Evolutionary conservation across 2,329 filamentous ascomycete genomes (phyloP).

Genomic region (Nannizzia gypsea): DNA sequence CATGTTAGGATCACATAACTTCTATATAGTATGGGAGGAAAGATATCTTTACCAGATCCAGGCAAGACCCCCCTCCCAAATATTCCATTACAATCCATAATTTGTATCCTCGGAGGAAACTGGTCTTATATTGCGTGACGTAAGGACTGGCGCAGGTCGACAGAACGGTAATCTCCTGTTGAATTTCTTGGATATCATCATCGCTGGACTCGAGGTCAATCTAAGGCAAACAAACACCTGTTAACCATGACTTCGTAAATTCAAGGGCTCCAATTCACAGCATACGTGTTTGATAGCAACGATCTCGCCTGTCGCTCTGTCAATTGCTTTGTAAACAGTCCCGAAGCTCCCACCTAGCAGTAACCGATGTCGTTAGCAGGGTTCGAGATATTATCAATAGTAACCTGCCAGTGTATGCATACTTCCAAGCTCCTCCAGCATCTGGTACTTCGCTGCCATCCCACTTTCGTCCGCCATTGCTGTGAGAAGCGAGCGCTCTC

Average conservation of each 20-base stretch:
- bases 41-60: conserved; percentile 59
- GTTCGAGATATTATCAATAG: background rate
- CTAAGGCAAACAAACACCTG: conserved; percentile 36
- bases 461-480: conserved; percentile 35
- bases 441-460: conserved; percentile 80
- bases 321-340: conserved; percentile 91
- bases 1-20: background rate
- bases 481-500: conserved; percentile 7
- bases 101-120: conserved; percentile 91
- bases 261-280: conserved; percentile 10
- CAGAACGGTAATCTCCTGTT: conserved; percentile 89
- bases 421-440: conserved; percentile 94
- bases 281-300: conserved; percentile 94
- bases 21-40: background rate
- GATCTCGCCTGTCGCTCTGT: conserved; percentile 77
- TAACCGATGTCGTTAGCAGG: background rate
- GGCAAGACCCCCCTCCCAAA: conserved; percentile 83
- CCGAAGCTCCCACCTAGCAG: conserved; percentile 79
- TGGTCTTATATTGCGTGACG: conserved; percentile 92
- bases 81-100: conserved; percentile 99
- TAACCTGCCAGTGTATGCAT: conserved; percentile 32
- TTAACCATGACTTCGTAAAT: background rate
- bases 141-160: conserved; percentile 89
- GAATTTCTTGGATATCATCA: conserved; percentile 96
- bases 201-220: conserved; percentile 98